Base-by-base conservation (phyloP, 75 land plant species). In the Isoetes taiwanensis region DNA sequence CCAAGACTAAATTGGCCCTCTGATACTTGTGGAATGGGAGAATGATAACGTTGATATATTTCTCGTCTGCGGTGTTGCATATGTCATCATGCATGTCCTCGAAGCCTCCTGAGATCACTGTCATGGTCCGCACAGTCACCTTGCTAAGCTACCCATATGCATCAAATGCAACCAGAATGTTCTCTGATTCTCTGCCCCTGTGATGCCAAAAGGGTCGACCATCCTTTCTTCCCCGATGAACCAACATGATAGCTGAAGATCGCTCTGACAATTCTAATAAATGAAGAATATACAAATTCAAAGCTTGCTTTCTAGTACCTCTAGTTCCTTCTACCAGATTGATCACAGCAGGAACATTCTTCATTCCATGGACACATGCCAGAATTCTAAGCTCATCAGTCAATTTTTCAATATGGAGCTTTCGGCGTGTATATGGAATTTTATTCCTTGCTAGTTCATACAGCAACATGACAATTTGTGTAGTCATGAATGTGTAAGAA, bases 11-110 rank as follows among this genome's bases (percentile, higher is more conserved):
- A 39, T 57, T 61, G 11, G 20, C 46, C 2, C 43, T 11, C 10
- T 32, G 32, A 16, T 58, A 14, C 23, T 16, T 56, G 48, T 57
- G 67, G 29, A 57, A 65, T 1, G 67, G 67, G 2, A 65, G 62
- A 2, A 65, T 1, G 2, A 65, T 67, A 30, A 81, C 37, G 23
- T 78, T 64, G 11, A 59, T 71, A 38, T 76, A 80, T 41, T 76
- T 78, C 34, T 74, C 69, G 61, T 69, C 76, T 2, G 77, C 81
- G 8, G 77, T 34, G 33, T 30, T 61, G 65, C 84, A 80, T 27
- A 85, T 69, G 58, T 85, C 90, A 35, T 76, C 82, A 57, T 85
- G 85, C 85, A 85, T 81, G 23, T 78, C 61, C 28, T 71, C 42
- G 73, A 76, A 76, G n/a, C n/a, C n/a, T 6, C 78, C 78, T 11